Evolutionary conservation across 805 yeast species (phyloP).

Genomic region (Pachysolen tannophilus): DNA sequence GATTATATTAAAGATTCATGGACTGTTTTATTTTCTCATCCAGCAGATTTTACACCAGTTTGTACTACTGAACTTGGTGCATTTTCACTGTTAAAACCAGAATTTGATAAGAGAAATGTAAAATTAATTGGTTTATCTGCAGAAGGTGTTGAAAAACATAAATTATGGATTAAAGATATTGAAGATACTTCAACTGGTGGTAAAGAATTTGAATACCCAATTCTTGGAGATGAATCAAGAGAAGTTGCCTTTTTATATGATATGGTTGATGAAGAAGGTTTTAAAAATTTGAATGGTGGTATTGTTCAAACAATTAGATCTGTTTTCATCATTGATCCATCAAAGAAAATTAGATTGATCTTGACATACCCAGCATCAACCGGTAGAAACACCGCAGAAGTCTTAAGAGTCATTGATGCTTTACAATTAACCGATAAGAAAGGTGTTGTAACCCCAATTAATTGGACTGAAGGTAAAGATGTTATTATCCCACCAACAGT

Average conservation of each 20-base stretch:
- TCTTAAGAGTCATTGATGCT: conserved; percentile 62
- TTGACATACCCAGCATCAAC: conserved; percentile 68
- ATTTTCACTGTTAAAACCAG: conserved; percentile 63
- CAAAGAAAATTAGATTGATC: conserved; percentile 51
- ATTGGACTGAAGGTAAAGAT: conserved; percentile 70
- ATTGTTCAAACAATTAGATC: conserved; percentile 66
- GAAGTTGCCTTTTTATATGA: conserved; percentile 56
- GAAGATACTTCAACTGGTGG: conserved; percentile 50
- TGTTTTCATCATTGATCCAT: conserved; percentile 64
- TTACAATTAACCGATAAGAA: conserved; percentile 55
- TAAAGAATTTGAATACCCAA: conserved; percentile 50
- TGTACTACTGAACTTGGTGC: conserved; percentile 78
- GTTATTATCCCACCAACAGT: conserved; percentile 66
- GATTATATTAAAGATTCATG: conserved; percentile 54
- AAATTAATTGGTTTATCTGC: conserved; percentile 65
- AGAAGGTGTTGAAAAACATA: conserved; percentile 53
- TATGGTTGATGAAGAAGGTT: conserved; percentile 67
- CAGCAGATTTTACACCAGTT: conserved; percentile 74
- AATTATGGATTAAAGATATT: conserved; percentile 64
- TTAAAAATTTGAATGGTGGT: conserved; percentile 55
- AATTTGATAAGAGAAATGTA: conserved; percentile 55
- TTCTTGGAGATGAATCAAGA: conserved; percentile 58
- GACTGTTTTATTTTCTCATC: conserved; percentile 67
- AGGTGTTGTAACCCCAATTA: conserved; percentile 61
- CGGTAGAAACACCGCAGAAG: conserved; percentile 72